Base-by-base conservation (phyloP, 1,139 yeast genomes). In the Lodderomyces parapsilosis region DNA sequence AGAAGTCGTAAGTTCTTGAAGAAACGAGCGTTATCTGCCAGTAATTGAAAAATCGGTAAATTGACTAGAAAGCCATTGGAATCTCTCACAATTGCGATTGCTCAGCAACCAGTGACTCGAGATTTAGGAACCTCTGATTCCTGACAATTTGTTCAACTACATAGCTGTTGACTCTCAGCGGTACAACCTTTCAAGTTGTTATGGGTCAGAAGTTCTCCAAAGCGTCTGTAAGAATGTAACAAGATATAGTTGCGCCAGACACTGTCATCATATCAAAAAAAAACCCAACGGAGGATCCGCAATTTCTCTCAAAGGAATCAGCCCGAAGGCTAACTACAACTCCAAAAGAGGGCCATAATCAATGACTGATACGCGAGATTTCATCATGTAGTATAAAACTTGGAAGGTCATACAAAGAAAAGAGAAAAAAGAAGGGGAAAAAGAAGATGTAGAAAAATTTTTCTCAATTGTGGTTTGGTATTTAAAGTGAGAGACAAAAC, bases 381-480 rank as follows among this genome's bases (percentile, higher is more conserved):
- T 78, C 83, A 78, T 78, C 83, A 78, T 78, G 58, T 64, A 56
- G 71, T 73, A 69, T 76, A 77, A 74, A 74, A 73, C 78, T 68
- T 73, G 78, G 78, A 71, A 73, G 78, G 78, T 73, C 76, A 71
- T 71, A 65, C 56, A 56, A 60, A 55, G 59, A 59, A 37, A 36
- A 41, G 47, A 41, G 14, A 24, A 56, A 70, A 72, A 23, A 37
- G 40, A 28, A 40, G 39, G 25, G 35, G 38, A 30, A 34, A 40
- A 28, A 33, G 30, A 25, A 20, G 30, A n/a, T 25, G 32, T 30
- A 37, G 11, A 18, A 40, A 36, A 10, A 6, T 41, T 41, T 33
- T 17, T 23, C 14, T 28, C 24, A 6, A 19, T 6, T 7, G 20
- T 27, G 4, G n/a, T 4, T 17, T 25, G 13, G 4, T n/a, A 18